Evolutionary conservation across 305 asterid genomes (phyloP).

Genomic region (Solanum chacoense): DNA sequence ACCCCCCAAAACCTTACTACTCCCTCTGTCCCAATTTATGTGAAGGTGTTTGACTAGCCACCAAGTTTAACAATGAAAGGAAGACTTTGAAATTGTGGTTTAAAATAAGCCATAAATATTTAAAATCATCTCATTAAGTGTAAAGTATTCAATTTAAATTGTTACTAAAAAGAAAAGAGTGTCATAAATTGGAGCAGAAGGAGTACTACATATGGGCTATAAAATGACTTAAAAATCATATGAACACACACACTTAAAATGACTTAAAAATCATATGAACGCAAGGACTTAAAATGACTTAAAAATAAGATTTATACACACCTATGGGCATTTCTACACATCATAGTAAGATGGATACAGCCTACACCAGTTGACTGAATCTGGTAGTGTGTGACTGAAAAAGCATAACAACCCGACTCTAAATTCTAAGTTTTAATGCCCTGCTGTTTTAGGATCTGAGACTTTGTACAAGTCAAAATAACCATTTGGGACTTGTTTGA

Average conservation of each 20-base stretch:
- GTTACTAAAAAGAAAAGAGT: background rate
- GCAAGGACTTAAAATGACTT: background rate
- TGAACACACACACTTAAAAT: background rate
- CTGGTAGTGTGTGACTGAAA: background rate
- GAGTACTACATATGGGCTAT: background rate
- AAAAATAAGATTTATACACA: background rate
- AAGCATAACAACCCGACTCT: background rate
- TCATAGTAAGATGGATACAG: background rate
- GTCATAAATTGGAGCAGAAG: background rate
- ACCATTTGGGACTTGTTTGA: background rate
- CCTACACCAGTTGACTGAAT: background rate
- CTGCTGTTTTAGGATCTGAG: background rate
- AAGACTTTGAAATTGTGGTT: background rate
- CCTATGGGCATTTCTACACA: background rate
- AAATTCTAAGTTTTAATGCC: background rate
- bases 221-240: background rate
- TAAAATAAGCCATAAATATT: background rate
- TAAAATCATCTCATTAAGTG: background rate
- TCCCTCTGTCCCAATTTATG: background rate
- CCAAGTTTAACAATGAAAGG: background rate
- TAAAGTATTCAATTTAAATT: background rate
- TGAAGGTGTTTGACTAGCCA: background rate
- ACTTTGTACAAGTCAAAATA: background rate
- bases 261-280: background rate
- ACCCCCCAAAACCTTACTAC: background rate